A percentile compares a stretch with the other conserved stretches of the same genome.
These are phyloP conservation scores for Fusarium sp. DNA, from an alignment of 2,329 filamentous ascomycete genomes.

Conservation along the genomic window DNA sequence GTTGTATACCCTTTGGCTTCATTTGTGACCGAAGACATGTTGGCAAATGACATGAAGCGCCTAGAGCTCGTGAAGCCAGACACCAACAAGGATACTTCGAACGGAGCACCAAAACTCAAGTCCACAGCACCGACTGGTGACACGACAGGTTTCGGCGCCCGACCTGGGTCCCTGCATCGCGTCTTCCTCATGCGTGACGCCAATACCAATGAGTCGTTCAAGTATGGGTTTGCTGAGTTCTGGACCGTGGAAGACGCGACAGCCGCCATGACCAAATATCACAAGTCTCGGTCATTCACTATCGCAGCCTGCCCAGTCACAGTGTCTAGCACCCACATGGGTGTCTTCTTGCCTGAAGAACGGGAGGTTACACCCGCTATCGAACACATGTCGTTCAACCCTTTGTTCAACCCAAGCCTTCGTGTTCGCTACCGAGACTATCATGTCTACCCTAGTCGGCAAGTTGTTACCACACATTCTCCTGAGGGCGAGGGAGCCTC, in stretches of 20 bases:
- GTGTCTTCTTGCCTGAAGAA: constrained; percentile 84
- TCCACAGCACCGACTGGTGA: constrained; percentile 71
- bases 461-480: constrained; percentile 69
- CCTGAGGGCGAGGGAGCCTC: constrained; percentile 54
- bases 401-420: constrained; percentile 76
- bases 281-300: constrained; percentile 81
- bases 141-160: constrained; percentile 76
- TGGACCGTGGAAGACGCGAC: constrained; percentile 82
- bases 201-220: constrained; percentile 79
- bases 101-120: constrained; percentile 68
- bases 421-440: constrained; percentile 84
- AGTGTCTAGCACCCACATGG: constrained; percentile 84
- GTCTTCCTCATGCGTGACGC: constrained; percentile 84
- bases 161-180: constrained; percentile 80
- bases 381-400: constrained; percentile 77
- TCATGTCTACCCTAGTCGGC: constrained; percentile 78
- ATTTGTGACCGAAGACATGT: constrained; percentile 79
- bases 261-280: constrained; percentile 80
- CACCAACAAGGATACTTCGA: constrained; percentile 60
- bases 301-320: constrained; percentile 81
- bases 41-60: constrained; percentile 81
- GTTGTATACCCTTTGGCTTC: constrained; percentile 80
- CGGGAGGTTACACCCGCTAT: constrained; percentile 69
- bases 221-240: constrained; percentile 89
- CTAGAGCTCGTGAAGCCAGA: constrained; percentile 76